Conservation (phyloP, 495 filamentous ascomycete species). For the Xylaria bambusicola region DNA sequence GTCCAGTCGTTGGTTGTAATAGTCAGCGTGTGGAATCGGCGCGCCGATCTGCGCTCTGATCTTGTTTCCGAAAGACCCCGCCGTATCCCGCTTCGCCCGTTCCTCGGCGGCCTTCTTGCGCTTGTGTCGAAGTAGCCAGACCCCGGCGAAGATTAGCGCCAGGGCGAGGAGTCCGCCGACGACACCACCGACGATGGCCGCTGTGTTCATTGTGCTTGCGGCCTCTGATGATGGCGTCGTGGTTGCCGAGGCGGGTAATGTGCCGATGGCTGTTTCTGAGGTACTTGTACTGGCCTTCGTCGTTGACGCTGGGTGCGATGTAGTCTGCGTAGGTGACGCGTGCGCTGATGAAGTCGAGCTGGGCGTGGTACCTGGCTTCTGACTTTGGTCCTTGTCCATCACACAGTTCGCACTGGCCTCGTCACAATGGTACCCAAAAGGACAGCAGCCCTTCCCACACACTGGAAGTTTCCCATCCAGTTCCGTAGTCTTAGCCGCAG, state of each 20-base stretch:
- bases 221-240: conserved; percentile 19
- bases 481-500: conserved; percentile 68
- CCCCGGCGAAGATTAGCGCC: conserved; percentile 20
- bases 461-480: conserved; percentile 54
- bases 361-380: conserved; percentile 30
- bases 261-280: conserved; percentile 18
- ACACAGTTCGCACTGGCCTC: conserved; percentile 37
- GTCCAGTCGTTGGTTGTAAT: conserved; percentile 34
- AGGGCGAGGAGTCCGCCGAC: conserved; percentile 34
- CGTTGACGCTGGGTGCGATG: too few relatives aligned
- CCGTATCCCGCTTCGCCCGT: conserved; percentile 33
- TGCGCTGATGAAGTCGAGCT: conserved; percentile 32
- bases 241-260: conserved; percentile 5
- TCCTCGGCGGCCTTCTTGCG: conserved; percentile 28
- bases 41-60: conserved; percentile 42
- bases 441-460: conserved; percentile 64
- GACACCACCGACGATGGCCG: conserved; percentile 33
- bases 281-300: neutral
- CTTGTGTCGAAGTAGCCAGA: conserved; percentile 23
- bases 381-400: conserved; percentile 41
- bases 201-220: conserved; percentile 22
- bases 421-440: conserved; percentile 75
- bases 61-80: conserved; percentile 48
- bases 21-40: conserved; percentile 41
- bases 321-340: conserved; percentile 10